phyloP scores from a whole-genome alignment of 345 rosid genomes.

The Erodium maritimum region DNA sequence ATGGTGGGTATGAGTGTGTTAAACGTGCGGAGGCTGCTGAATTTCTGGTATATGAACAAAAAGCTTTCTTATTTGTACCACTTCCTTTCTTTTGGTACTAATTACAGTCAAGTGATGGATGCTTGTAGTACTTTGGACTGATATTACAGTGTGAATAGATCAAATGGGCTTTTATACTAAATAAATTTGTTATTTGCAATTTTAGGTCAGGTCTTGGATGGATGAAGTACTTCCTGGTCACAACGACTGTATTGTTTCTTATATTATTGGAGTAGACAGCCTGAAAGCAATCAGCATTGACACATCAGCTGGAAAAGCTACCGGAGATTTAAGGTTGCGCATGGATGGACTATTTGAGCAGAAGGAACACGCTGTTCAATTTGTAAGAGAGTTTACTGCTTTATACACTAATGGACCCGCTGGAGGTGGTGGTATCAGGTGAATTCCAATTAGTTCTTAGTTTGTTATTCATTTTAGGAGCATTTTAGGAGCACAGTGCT shows the following conservation, averaged over 20 bases:
- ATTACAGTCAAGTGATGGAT: neutral
- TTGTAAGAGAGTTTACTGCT: slow-evolving; percentile 60
- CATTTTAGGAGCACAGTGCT: neutral
- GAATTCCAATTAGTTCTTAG: slow-evolving; percentile 1
- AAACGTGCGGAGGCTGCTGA: slow-evolving; percentile 82
- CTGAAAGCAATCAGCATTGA: slow-evolving; percentile 40
- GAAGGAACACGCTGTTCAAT: slow-evolving; percentile 59
- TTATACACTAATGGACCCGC: slow-evolving; percentile 95
- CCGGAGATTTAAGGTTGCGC: slow-evolving; percentile 56
- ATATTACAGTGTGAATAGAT: neutral
- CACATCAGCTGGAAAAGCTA: slow-evolving; percentile 14
- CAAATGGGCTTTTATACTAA: neutral
- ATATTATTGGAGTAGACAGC: slow-evolving; percentile 77
- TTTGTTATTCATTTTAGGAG: neutral
- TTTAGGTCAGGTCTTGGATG: slow-evolving; percentile 83
- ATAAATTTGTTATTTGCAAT: slow-evolving; percentile 5
- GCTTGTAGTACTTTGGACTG: neutral
- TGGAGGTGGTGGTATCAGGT: slow-evolving; percentile 96
- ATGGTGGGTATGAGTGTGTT: slow-evolving; percentile 67
- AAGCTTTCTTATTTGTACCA: neutral
- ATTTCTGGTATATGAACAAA: slow-evolving; percentile 36
- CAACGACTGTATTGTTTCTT: slow-evolving; percentile 37
- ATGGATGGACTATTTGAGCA: slow-evolving; percentile 73
- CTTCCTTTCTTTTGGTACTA: neutral
- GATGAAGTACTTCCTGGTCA: slow-evolving; percentile 65